phyloP scores from a whole-genome alignment of 2,329 filamentous ascomycete genomes.

The Ustulina deusta region DNA sequence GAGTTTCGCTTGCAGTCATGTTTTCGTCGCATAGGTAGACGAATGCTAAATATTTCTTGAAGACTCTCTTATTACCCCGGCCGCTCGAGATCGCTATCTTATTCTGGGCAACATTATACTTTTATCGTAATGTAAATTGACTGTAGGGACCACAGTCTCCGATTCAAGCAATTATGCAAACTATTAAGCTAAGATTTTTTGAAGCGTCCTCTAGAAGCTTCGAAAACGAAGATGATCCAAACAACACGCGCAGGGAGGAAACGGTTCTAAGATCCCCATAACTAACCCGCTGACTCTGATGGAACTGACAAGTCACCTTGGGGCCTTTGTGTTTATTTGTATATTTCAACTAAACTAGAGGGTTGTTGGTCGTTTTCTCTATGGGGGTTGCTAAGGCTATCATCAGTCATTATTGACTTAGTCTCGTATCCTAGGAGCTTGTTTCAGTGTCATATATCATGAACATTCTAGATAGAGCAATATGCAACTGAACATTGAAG shows the following conservation, averaged over 20 bases:
- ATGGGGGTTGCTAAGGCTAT: background rate
- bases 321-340: background rate
- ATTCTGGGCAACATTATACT: background rate
- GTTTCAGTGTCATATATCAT: background rate
- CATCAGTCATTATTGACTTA: background rate
- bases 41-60: constrained; percentile 9
- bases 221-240: background rate
- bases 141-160: background rate
- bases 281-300: background rate
- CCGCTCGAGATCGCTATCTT: too few relatives aligned
- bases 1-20: background rate
- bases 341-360: background rate
- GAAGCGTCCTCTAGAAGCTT: background rate
- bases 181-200: background rate
- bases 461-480: background rate
- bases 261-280: too few relatives aligned
- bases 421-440: background rate
- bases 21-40: constrained; percentile 12
- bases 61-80: background rate
- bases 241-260: background rate
- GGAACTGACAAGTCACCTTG: background rate
- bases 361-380: background rate
- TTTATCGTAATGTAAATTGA: background rate
- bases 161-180: background rate
- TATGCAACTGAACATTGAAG: background rate